Conservation (phyloP, 1,139 yeast genomes). For the Suzukiozyma palmioleophila region DNA sequence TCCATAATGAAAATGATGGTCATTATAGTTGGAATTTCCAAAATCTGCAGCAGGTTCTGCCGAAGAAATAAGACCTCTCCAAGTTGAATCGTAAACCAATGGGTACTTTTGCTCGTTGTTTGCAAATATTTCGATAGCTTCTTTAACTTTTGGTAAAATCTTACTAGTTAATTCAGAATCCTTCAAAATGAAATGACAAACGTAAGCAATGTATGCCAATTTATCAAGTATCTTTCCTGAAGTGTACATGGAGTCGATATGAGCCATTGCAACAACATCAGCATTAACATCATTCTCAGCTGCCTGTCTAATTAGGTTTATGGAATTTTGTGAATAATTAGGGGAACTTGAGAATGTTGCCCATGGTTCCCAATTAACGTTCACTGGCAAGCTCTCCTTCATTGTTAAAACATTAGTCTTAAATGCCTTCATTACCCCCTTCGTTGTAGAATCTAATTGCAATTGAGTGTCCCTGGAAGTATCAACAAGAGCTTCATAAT, state of each 20-base stretch:
- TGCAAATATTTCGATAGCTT: conserved; percentile 58
- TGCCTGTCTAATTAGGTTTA: conserved; percentile 37
- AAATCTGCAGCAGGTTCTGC: conserved; percentile 67
- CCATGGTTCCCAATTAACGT: conserved; percentile 58
- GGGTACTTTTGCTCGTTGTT: conserved; percentile 57
- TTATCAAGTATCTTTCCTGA: conserved; percentile 73
- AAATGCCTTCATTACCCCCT: conserved; percentile 62
- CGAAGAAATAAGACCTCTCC: conserved; percentile 73
- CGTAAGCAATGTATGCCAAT: conserved; percentile 68
- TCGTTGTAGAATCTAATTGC: conserved; percentile 59
- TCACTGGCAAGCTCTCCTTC: conserved; percentile 47
- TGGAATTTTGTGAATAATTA: conserved; percentile 36
- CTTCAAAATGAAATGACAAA: conserved; percentile 50
- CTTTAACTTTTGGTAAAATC: conserved; percentile 47
- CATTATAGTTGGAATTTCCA: conserved; percentile 75
- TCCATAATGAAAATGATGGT: conserved; percentile 80
- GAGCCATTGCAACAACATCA: conserved; percentile 55
- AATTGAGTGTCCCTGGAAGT: conserved; percentile 29
- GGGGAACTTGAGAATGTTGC: conserved; percentile 33
- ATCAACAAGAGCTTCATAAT: conserved; percentile 42
- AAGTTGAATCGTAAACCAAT: conserved; percentile 57
- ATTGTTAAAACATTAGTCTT: conserved; percentile 46
- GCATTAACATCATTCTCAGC: conserved; percentile 49
- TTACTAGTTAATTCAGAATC: conserved; percentile 43
- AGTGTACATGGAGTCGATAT: conserved; percentile 70